A percentile compares a stretch with the other conserved stretches of the same genome.
Evolutionary conservation across 2,329 filamentous ascomycete genomes (phyloP).

Genomic region (Sporothrix curviconia): DNA sequence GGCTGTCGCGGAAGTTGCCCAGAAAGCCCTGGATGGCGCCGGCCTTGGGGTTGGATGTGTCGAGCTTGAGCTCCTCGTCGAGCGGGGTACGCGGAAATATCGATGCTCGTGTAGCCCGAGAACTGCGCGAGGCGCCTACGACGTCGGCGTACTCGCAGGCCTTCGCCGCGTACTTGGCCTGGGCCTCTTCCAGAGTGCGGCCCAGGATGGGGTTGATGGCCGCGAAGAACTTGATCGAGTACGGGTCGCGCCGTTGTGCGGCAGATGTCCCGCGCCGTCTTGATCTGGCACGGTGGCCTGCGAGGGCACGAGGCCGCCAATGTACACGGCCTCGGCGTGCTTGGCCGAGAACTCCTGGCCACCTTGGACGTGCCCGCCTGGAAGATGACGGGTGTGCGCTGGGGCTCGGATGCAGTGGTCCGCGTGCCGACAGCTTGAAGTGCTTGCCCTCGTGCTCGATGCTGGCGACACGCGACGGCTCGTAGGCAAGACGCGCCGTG

Average conservation of each 20-base stretch:
- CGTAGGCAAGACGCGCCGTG: background rate
- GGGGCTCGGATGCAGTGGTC: conserved; percentile 8
- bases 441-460: conserved; percentile 14
- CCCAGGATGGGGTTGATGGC: conserved; percentile 19
- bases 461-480: conserved; percentile 1
- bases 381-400: conserved; percentile 21
- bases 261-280: conserved; percentile 12
- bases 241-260: conserved; percentile 19
- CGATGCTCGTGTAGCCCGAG: conserved; percentile 22
- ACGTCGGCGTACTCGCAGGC: conserved; percentile 18
- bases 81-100: conserved; percentile 22
- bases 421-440: background rate
- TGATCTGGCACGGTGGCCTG: conserved; percentile 11
- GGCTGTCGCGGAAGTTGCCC: conserved; percentile 3
- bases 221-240: conserved; percentile 20
- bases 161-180: conserved; percentile 21
- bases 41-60: conserved; percentile 3
- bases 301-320: conserved; percentile 19
- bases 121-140: conserved; percentile 23
- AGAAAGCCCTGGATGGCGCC: conserved; percentile 13
- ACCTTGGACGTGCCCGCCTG: conserved; percentile 22
- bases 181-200: conserved; percentile 20
- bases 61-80: conserved; percentile 19
- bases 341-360: conserved; percentile 21
- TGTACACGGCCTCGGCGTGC: conserved; percentile 23